A percentile compares a stretch with the other conserved stretches of the same genome.
Conservation (phyloP, 371 early-diverging fungal species). For the Rhizopus microsporus region DNA sequence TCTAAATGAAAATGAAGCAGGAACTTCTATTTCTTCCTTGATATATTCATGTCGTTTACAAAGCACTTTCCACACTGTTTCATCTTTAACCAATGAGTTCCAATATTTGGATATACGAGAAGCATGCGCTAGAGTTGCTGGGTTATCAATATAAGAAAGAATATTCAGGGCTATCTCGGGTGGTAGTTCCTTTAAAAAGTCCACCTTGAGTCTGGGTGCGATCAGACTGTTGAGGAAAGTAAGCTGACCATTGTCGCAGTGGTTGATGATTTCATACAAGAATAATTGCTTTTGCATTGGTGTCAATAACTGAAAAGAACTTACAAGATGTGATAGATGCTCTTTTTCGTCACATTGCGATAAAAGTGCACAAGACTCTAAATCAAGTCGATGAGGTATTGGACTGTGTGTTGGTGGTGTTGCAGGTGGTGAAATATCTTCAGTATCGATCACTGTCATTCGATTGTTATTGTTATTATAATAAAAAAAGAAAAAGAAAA, state of each 20-base stretch:
- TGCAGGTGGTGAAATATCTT: constrained; percentile 49
- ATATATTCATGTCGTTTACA: constrained; percentile 41
- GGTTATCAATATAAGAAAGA: constrained; percentile 62
- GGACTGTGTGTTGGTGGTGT: constrained; percentile 44
- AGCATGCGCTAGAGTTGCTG: constrained; percentile 70
- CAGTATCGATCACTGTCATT: constrained; percentile 7
- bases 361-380: constrained; percentile 5
- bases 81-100: constrained; percentile 68
- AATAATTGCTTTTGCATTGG: constrained; percentile 41
- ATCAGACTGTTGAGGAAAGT: constrained; percentile 58
- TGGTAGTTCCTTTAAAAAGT: constrained; percentile 77
- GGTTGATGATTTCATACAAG: constrained; percentile 50
- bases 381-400: constrained; percentile 19
- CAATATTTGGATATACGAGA: constrained; percentile 73
- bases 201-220: constrained; percentile 72
- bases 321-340: constrained; percentile 34
- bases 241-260: constrained; percentile 58
- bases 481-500: constrained; percentile 6
- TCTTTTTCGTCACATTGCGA: constrained; percentile 28
- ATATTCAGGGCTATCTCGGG: constrained; percentile 73
- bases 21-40: constrained; percentile 13
- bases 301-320: constrained; percentile 41
- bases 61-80: constrained; percentile 46
- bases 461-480: constrained; percentile 3
- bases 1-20: constrained; percentile 39